Evolutionary conservation across 208 protist species (phyloP), one percentile per base, ranked within the genome.

Genomic region (Trypanosoma theileri): DNA sequence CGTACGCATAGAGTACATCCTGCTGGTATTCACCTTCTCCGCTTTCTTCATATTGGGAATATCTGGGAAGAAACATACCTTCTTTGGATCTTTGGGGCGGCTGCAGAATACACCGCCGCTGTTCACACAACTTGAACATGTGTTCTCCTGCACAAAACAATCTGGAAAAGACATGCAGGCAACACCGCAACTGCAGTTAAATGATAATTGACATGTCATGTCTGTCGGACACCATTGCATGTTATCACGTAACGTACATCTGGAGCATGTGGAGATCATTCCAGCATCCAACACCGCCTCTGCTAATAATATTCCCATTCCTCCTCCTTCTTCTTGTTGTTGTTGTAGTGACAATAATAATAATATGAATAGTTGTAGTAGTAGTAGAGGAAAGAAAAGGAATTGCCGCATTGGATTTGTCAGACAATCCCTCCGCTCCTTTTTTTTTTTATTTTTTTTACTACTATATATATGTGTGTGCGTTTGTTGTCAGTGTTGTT

Each of bases 221-320:
- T 75, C 77, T n/a, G 68, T 66, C 0, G 79, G 83, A 62, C 77
- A 85, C 83, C 83, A 88, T 11, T 45, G 42, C 60, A 71, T 60
- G 7, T 62, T 63, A 12, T 48, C 35, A 50, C 76, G 78, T 13
- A 81, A 24, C n/a, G 82, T 79, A 64, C 82, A 88, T 59, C 77
- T 70, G n/a, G 75, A 53, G 57, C 79, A 88, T 4, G 79, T 60
- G 0, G 79, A 73, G 31, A 82, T 44, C 4, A 70, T 68, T 13
- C 54, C 45, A 3, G 41, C 68, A 4, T 17, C 40, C 28, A 21
- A 41, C 19, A 68, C 14, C 22, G 60, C 58, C 8, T 62, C 41
- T 13, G 26, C 16, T 3, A 50, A 19, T 8, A 10, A 17, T 17
- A 21, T 19, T 19, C 28, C 16, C 55, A 59, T 19, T 35, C 28